These are phyloP conservation scores for Ceratopteris richardii DNA, from an alignment of 75 land plant genomes.

Conservation along the genomic window DNA sequence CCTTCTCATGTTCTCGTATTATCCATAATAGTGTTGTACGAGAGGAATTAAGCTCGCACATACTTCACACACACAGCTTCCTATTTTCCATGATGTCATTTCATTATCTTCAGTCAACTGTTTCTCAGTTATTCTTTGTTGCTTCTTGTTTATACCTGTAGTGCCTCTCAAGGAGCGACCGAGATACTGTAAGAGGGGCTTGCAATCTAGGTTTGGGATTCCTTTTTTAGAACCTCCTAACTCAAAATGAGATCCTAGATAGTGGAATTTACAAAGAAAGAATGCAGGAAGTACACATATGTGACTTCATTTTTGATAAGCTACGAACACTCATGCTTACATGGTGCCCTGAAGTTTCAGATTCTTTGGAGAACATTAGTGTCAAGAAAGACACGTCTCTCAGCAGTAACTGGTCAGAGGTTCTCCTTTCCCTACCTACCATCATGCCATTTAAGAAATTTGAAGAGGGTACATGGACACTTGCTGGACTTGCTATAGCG, in stretches of 20 bases:
- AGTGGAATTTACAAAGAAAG: not conserved
- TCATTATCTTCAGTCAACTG: no score
- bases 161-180: not conserved
- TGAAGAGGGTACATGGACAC: slow-evolving; percentile 7
- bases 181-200: slow-evolving; percentile 1
- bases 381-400: not conserved
- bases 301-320: not conserved
- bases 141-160: no score
- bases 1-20: no score
- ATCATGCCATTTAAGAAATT: not conserved
- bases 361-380: not conserved
- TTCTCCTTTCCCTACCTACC: no score
- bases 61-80: no score
- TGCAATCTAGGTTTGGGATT: not conserved
- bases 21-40: no score
- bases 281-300: not conserved
- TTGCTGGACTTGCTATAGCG: slow-evolving; percentile 8
- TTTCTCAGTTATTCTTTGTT: no score
- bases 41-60: no score
- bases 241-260: not conserved
- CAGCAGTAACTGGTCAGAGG: no score
- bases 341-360: not conserved
- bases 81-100: no score
- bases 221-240: not conserved
- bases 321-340: no score